These are phyloP conservation scores for Leishmania mexicana DNA, from an alignment of 208 protist species.

Conservation along the genomic window DNA sequence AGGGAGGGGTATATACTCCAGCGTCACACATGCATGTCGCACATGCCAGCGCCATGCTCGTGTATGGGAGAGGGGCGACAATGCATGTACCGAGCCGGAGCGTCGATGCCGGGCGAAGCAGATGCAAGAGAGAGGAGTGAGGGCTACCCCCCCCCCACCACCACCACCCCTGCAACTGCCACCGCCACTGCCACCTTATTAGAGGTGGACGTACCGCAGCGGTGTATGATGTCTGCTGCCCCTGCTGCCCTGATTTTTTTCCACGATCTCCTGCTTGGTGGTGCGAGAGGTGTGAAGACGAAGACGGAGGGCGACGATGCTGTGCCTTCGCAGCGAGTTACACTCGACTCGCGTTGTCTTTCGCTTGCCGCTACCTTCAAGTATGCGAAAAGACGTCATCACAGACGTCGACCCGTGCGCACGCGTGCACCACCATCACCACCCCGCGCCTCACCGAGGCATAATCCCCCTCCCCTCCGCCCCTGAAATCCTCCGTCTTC, in stretches of 20 bases:
- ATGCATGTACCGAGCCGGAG: neutral
- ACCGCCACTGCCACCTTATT: neutral
- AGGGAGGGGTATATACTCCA: neutral
- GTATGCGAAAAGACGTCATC: neutral
- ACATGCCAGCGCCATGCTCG: neutral
- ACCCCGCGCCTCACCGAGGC: neutral
- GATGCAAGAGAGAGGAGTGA: neutral
- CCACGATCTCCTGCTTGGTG: neutral
- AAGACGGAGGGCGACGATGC: neutral
- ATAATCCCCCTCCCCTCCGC: neutral
- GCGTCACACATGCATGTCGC: neutral
- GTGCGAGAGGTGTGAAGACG: neutral
- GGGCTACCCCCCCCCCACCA: neutral
- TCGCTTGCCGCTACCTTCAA: neutral
- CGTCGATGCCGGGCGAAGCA: neutral
- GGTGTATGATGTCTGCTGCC: neutral
- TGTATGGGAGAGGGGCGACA: neutral
- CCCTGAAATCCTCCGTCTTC: neutral
- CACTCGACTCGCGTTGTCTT: neutral
- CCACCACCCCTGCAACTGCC: too few species aligned
- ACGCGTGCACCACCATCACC: neutral
- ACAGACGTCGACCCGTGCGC: neutral
- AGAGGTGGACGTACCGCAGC: neutral
- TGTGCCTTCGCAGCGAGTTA: neutral
- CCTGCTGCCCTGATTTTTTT: neutral